Conservation (phyloP, 2,329 filamentous ascomycete species). For the Paramyrothecium sp. region DNA sequence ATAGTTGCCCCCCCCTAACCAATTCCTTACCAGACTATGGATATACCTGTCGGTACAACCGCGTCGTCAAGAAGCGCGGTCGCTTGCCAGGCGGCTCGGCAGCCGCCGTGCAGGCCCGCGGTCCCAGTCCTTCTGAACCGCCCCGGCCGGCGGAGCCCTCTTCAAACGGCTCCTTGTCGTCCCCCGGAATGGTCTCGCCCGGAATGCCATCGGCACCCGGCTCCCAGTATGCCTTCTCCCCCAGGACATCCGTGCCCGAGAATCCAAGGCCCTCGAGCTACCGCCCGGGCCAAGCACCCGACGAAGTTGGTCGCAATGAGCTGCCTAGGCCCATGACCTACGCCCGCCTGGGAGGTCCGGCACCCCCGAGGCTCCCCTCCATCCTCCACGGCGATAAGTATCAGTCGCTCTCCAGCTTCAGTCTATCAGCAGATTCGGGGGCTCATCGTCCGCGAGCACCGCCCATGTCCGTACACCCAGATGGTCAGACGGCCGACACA, state of each 20-base stretch:
- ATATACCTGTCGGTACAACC: conserved; percentile 34
- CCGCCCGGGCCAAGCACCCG: neutral
- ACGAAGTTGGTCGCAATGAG: neutral
- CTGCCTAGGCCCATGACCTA: neutral
- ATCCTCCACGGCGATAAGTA: neutral
- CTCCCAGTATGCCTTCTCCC: neutral
- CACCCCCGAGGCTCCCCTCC: neutral
- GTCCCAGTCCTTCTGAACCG: neutral
- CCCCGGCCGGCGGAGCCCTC: conserved; percentile 3
- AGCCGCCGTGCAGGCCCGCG: neutral
- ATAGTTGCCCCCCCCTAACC: neutral
- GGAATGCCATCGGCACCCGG: neutral
- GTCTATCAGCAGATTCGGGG: neutral
- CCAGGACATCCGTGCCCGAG: neutral
- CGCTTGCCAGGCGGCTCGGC: conserved; percentile 24
- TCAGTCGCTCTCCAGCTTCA: neutral
- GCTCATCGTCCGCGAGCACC: neutral
- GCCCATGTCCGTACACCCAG: neutral
- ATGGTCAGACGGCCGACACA: conserved; percentile 7
- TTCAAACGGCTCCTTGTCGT: conserved; percentile 2
- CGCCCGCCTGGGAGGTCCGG: neutral
- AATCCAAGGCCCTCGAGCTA: neutral
- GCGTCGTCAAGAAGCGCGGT: conserved; percentile 34
- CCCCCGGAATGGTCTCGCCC: neutral
- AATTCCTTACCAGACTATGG: conserved; percentile 28